Conservation (phyloP, 2,329 filamentous ascomycete genomes). For the Penicillium sp. region DNA sequence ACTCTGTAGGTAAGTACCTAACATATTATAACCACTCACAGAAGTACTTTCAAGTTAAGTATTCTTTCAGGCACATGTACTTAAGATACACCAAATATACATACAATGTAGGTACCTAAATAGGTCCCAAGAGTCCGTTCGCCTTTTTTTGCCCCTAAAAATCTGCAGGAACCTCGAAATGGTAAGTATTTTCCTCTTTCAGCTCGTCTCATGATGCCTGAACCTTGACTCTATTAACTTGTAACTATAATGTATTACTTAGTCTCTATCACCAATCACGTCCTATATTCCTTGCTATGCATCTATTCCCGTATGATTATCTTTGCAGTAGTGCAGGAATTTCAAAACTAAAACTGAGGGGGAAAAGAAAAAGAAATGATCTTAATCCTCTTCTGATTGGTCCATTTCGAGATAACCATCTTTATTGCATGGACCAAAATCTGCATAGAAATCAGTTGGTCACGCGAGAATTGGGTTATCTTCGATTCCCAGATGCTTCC, state of each 20-base stretch:
- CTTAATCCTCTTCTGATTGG: conserved; percentile 1
- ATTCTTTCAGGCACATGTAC: background rate
- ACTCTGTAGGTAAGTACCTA: background rate
- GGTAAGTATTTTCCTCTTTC: conserved; percentile 12
- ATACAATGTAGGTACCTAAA: background rate
- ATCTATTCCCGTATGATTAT: background rate
- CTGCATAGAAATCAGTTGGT: background rate
- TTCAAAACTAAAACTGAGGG: background rate
- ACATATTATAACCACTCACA: background rate
- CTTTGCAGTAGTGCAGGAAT: background rate
- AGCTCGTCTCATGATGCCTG: background rate
- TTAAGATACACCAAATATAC: background rate
- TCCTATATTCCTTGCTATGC: background rate
- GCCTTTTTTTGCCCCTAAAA: background rate
- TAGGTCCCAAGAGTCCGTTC: background rate
- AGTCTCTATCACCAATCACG: background rate
- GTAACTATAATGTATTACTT: too few species aligned
- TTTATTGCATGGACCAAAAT: conserved; percentile 4
- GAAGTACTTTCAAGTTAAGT: background rate
- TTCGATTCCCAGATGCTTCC: background rate
- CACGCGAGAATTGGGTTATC: background rate
- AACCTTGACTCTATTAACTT: background rate
- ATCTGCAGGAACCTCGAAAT: conserved; percentile 24
- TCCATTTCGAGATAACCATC: conserved; percentile 8
- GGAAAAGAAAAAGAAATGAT: background rate